phyloP scores from a whole-genome alignment of 352 stramenopile genomes.

The Elongisporangium undulatum region DNA sequence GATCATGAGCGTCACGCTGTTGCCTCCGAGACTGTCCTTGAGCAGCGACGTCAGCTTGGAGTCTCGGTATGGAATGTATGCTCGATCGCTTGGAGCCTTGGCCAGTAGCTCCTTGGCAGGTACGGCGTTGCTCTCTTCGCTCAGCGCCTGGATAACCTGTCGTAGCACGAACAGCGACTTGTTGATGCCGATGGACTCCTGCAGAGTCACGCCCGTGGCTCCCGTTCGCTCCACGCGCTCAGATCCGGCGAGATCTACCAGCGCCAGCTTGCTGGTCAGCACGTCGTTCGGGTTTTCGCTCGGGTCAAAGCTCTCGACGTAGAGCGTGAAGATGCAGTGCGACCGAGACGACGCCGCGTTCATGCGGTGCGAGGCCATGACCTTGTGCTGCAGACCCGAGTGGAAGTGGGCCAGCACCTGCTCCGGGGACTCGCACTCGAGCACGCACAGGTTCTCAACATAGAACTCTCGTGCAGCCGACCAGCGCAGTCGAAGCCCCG shows the following conservation, averaged over 20 bases:
- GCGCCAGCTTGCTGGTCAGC: conserved; percentile 42
- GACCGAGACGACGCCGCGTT: conserved; percentile 50
- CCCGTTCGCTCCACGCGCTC: conserved; percentile 59
- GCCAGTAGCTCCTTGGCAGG: background rate
- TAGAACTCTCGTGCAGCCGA: conserved; percentile 49
- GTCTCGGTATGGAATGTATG: conserved; percentile 53
- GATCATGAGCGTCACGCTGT: conserved; percentile 65
- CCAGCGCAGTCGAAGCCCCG: conserved; percentile 39
- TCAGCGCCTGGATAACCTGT: conserved; percentile 52
- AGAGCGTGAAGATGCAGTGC: conserved; percentile 53
- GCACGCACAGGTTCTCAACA: conserved; percentile 43
- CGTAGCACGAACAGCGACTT: conserved; percentile 58
- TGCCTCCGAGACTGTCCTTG: conserved; percentile 56
- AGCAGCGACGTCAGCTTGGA: conserved; percentile 62
- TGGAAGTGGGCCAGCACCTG: conserved; percentile 48
- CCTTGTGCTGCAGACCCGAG: conserved; percentile 51
- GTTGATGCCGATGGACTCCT: conserved; percentile 63
- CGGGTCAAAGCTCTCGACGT: conserved; percentile 43
- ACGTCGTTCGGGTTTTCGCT: conserved; percentile 25
- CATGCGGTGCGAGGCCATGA: conserved; percentile 56
- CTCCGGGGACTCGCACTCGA: conserved; percentile 35
- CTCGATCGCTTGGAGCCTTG: background rate
- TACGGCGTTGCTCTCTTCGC: conserved; percentile 21
- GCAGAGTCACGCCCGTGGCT: conserved; percentile 40
- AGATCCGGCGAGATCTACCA: conserved; percentile 61